phyloP scores from a whole-genome alignment of 306 rosid species.

The Potentilla sterilis region DNA sequence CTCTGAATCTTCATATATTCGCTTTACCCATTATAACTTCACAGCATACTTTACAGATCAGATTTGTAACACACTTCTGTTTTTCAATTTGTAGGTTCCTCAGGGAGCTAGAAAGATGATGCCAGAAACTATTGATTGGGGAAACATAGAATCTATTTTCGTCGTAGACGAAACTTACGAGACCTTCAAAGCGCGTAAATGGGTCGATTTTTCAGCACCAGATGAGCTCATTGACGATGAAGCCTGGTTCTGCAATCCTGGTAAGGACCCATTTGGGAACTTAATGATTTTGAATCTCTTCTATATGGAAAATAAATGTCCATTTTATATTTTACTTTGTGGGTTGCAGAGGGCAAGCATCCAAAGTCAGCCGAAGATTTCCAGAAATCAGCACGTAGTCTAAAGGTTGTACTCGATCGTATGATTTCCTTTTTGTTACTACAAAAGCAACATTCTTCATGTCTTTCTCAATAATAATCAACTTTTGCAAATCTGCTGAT shows the following conservation, averaged over 20 bases:
- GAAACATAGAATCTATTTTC: slow-evolving; percentile 40
- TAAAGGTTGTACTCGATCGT: slow-evolving; percentile 31
- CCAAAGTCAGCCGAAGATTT: slow-evolving; percentile 42
- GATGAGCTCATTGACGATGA: slow-evolving; percentile 36
- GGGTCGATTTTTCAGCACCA: slow-evolving; percentile 43
- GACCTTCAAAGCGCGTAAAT: slow-evolving; percentile 45
- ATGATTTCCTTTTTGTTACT: not conserved
- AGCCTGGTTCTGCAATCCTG: slow-evolving; percentile 46
- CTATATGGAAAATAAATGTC: not conserved
- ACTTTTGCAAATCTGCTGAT: not conserved
- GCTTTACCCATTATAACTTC: not conserved
- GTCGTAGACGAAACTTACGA: slow-evolving; percentile 39
- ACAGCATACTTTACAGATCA: not conserved
- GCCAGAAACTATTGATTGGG: slow-evolving; percentile 53
- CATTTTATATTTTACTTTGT: not conserved
- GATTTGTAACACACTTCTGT: not conserved
- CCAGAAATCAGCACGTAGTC: slow-evolving; percentile 9
- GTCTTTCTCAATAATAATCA: not conserved
- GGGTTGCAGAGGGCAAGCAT: slow-evolving; percentile 44
- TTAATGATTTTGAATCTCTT: not conserved
- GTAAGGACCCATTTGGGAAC: slow-evolving; percentile 25
- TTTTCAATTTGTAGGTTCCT: slow-evolving; percentile 10
- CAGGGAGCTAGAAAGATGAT: slow-evolving; percentile 35
- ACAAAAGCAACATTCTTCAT: not conserved
- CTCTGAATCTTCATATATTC: not conserved